Evolutionary conservation across 495 filamentous ascomycete genomes (phyloP).

Genomic region (Jackrogersella minutella): DNA sequence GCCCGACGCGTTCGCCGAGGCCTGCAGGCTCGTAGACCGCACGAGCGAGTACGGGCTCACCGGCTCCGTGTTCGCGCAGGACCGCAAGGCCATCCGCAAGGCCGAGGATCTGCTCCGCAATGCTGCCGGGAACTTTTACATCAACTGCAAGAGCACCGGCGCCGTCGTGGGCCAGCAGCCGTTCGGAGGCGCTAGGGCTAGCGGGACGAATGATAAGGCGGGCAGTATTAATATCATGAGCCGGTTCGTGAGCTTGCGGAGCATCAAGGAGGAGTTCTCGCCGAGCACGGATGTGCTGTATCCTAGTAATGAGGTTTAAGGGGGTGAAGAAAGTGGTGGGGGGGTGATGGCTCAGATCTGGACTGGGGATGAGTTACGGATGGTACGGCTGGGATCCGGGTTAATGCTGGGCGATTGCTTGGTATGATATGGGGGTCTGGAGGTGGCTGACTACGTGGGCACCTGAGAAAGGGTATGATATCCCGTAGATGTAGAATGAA

Average conservation of each 20-base stretch:
- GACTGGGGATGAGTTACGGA: too few species aligned
- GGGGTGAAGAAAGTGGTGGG: neutral
- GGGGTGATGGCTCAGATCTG: neutral
- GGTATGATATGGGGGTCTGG: too few species aligned
- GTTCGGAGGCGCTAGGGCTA: slow-evolving; percentile 85
- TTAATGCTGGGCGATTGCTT: too few species aligned
- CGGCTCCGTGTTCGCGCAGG: slow-evolving; percentile 78
- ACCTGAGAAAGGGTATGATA: too few species aligned
- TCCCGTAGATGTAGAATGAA: too few species aligned
- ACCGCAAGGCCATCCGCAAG: slow-evolving; percentile 69
- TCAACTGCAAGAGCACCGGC: slow-evolving; percentile 93
- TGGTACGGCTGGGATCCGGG: too few species aligned
- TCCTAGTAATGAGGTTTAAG: slow-evolving; percentile 73
- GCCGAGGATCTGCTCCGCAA: slow-evolving; percentile 80
- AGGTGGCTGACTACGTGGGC: too few species aligned
- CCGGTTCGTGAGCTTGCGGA: slow-evolving; percentile 82
- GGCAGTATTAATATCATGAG: slow-evolving; percentile 77
- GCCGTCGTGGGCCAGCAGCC: slow-evolving; percentile 93
- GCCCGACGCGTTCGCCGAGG: slow-evolving; percentile 63
- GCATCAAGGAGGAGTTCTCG: slow-evolving; percentile 90
- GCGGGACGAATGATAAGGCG: slow-evolving; percentile 92
- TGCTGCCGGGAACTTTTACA: slow-evolving; percentile 87
- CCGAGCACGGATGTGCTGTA: slow-evolving; percentile 74
- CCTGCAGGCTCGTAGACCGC: slow-evolving; percentile 65
- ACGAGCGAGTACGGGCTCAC: slow-evolving; percentile 82